Evolutionary conservation across 495 filamentous ascomycete species (phyloP).

Genomic region (Aspergillus ostianus): DNA sequence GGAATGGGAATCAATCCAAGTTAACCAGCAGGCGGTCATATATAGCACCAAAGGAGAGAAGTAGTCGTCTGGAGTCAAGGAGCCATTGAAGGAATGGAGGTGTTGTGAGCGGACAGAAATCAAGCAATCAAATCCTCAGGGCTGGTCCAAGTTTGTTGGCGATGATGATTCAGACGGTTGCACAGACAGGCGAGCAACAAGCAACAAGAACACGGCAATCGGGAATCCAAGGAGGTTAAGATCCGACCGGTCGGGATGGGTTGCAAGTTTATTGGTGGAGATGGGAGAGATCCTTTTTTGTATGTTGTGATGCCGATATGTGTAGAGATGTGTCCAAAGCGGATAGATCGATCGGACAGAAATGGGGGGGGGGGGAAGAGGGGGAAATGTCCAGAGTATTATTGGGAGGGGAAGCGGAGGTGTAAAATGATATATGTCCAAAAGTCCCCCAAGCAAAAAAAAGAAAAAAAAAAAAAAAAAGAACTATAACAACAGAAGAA

Average conservation of each 20-base stretch:
- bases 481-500: background rate
- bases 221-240: background rate
- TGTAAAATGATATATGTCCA: background rate
- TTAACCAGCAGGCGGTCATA: background rate
- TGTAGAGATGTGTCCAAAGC: background rate
- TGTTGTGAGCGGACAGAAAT: conserved; percentile 9
- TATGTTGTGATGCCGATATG: background rate
- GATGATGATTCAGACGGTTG: conserved; percentile 5
- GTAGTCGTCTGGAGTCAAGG: conserved; percentile 17
- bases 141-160: conserved; percentile 4
- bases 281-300: background rate
- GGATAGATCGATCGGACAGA: background rate
- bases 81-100: conserved; percentile 26
- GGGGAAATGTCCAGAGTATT: background rate
- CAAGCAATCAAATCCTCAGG: conserved; percentile 16
- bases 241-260: background rate
- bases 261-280: too few species aligned
- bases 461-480: background rate
- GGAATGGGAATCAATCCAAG: conserved; percentile 11
- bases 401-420: background rate
- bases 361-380: background rate
- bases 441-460: background rate
- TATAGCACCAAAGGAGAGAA: conserved; percentile 17
- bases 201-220: background rate
- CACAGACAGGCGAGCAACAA: background rate